Conservation (phyloP, 495 filamentous ascomycete species). For the Jackrogersella minutella region DNA sequence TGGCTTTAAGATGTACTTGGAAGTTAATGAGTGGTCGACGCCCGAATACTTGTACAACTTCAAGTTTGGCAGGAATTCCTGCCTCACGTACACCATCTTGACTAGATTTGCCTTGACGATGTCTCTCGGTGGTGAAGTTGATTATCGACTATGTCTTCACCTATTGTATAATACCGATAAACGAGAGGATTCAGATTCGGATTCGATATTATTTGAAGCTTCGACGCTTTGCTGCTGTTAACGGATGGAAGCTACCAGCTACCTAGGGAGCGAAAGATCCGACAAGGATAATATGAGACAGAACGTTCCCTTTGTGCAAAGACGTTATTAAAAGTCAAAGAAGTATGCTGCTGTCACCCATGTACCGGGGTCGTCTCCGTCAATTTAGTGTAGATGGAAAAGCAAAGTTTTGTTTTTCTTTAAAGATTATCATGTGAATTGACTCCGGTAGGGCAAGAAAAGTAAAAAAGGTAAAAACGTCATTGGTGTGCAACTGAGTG, state of each 20-base stretch:
- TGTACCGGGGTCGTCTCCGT: neutral
- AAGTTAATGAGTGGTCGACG: constrained; percentile 88
- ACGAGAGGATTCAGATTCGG: neutral
- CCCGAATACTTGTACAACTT: constrained; percentile 91
- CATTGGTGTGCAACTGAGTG: constrained; percentile 27
- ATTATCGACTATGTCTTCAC: neutral
- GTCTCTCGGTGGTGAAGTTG: neutral
- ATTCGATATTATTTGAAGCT: neutral
- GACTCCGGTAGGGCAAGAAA: neutral
- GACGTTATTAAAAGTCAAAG: neutral
- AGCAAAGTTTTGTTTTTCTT: neutral
- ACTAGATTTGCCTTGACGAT: constrained; percentile 37
- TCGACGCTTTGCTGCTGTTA: neutral
- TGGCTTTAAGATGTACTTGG: constrained; percentile 91
- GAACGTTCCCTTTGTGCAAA: neutral
- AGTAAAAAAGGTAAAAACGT: constrained; percentile 27
- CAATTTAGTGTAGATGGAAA: neutral
- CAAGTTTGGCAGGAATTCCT: constrained; percentile 86
- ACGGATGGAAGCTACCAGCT: neutral
- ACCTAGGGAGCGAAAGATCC: constrained; percentile 3
- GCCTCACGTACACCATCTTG: constrained; percentile 84
- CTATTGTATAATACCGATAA: neutral
- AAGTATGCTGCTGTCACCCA: neutral
- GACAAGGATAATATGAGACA: neutral
- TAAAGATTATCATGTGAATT: neutral